Evolutionary conservation across 805 yeast genomes (phyloP).

Genomic region (Metschnikowia proteae): DNA sequence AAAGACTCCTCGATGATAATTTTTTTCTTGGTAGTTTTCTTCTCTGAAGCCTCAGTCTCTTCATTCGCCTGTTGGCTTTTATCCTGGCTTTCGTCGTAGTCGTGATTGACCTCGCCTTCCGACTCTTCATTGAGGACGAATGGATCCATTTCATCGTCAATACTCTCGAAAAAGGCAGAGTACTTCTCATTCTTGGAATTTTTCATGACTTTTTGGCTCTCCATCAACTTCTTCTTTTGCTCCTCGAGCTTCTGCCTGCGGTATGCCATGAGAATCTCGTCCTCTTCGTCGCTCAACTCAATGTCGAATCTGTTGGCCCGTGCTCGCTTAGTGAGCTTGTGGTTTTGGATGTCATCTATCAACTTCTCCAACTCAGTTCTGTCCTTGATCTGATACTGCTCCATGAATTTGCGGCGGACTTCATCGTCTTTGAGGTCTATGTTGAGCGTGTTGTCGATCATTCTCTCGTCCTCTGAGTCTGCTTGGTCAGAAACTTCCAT

Average conservation of each 20-base stretch:
- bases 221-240: constrained; percentile 48
- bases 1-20: constrained; percentile 47
- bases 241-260: constrained; percentile 40
- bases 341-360: constrained; percentile 67
- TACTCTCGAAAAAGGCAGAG: constrained; percentile 63
- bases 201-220: constrained; percentile 41
- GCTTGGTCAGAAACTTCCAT: constrained; percentile 56
- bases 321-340: constrained; percentile 59
- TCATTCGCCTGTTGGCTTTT: constrained; percentile 2
- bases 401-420: constrained; percentile 53
- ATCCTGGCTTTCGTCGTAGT: constrained; percentile 11
- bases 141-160: constrained; percentile 44
- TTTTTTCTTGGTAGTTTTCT: constrained; percentile 31
- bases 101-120: constrained; percentile 24
- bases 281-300: constrained; percentile 75
- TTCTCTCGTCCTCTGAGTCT: constrained; percentile 70
- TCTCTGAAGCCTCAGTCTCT: constrained; percentile 15
- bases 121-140: constrained; percentile 25
- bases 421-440: constrained; percentile 55
- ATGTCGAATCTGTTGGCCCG: constrained; percentile 51
- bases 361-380: constrained; percentile 61
- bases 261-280: constrained; percentile 50
- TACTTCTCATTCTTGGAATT: constrained; percentile 53
- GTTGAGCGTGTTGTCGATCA: constrained; percentile 69
- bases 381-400: constrained; percentile 60